These are phyloP conservation scores for Ceratocystis albifundus DNA, from an alignment of 2,329 filamentous ascomycete species.

Conservation along the genomic window DNA sequence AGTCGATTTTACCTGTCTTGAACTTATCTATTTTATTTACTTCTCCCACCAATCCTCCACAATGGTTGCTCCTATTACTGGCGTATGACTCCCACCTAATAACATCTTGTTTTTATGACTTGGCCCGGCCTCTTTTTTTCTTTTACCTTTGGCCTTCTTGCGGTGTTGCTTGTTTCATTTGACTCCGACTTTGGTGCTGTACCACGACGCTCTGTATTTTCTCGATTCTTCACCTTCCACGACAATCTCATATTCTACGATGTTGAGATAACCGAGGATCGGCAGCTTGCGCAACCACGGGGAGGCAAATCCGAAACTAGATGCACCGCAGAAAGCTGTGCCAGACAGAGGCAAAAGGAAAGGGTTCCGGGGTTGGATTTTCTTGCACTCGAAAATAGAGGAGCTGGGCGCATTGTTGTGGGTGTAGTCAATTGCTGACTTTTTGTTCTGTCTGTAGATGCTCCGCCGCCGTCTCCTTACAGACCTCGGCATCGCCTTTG, in stretches of 20 bases:
- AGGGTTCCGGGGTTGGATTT: neutral
- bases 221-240: neutral
- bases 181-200: neutral
- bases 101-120: conserved; percentile 28
- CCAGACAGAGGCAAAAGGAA: neutral
- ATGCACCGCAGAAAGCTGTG: neutral
- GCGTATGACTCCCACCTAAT: conserved; percentile 40
- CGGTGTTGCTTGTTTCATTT: neutral
- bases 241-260: neutral
- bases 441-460: conserved; percentile 36
- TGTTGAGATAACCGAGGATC: neutral
- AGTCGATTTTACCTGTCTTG: neutral
- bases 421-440: conserved; percentile 14
- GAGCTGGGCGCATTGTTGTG: neutral
- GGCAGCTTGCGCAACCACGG: neutral
- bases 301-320: no score
- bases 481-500: conserved; percentile 45
- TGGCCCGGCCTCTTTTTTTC: neutral
- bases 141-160: neutral
- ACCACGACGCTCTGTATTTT: neutral
- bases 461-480: conserved; percentile 48
- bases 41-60: conserved; percentile 3
- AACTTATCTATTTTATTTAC: conserved; percentile 6
- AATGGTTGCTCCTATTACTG: conserved; percentile 39
- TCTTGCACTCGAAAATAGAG: neutral